A percentile compares a stretch with the other conserved stretches of the same genome.
Evolutionary conservation across 2,329 filamentous ascomycete genomes (phyloP).

Genomic region (Furcasterigmium sp.): DNA sequence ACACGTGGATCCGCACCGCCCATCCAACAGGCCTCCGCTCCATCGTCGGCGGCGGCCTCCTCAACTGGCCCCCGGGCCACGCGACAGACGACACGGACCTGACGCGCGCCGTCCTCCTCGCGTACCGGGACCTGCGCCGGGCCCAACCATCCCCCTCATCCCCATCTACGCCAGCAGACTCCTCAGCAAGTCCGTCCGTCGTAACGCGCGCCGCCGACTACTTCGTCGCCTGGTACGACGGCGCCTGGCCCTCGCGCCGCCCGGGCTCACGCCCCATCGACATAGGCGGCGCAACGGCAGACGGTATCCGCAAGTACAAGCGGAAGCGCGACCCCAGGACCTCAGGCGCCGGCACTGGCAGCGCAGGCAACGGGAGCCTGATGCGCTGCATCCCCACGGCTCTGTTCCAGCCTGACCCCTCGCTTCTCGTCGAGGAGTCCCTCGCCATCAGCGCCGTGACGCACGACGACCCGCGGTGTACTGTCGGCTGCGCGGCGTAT

Average conservation of each 20-base stretch:
- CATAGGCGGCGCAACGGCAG: conserved; percentile 31
- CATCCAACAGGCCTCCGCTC: conserved; percentile 32
- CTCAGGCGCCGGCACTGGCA: conserved; percentile 30
- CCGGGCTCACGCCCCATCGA: conserved; percentile 27
- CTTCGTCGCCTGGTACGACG: conserved; percentile 35
- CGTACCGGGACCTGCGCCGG: background rate
- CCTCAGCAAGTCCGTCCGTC: conserved; percentile 10
- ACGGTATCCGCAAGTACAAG: conserved; percentile 24
- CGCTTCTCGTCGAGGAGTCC: conserved; percentile 23
- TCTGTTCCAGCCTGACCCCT: conserved; percentile 26
- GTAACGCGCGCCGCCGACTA: conserved; percentile 27
- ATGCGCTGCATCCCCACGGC: conserved; percentile 43
- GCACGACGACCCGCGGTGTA: conserved; percentile 29
- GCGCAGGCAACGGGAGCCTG: conserved; percentile 38
- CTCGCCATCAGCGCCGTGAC: conserved; percentile 31
- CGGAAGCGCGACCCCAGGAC: conserved; percentile 19
- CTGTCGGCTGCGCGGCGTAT: conserved; percentile 31
- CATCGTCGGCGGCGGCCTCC: conserved; percentile 37
- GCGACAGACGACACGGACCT: conserved; percentile 45
- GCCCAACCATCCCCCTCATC: no score
- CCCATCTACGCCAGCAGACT: no score
- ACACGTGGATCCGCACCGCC: conserved; percentile 20
- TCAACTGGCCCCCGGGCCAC: conserved; percentile 21
- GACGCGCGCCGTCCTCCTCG: background rate
- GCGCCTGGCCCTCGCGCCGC: conserved; percentile 34